Conservation (phyloP, 768 basidiomycete genomes). For the Russula earlei region DNA sequence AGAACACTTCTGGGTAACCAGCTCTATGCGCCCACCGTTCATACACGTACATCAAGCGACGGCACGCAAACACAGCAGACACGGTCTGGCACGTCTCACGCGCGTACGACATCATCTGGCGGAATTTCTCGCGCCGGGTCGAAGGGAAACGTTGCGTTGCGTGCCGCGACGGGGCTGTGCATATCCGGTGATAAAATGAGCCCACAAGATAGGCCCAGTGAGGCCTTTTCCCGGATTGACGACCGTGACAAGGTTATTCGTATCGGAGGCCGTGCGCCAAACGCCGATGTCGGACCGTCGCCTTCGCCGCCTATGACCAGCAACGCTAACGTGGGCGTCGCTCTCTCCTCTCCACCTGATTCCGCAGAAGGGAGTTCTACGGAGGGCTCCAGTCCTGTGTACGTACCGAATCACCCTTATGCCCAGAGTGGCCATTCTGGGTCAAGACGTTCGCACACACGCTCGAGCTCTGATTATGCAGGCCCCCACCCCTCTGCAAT, state of each 20-base stretch:
- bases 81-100: slow-evolving; percentile 26
- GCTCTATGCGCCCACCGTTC: slow-evolving; percentile 38
- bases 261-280: not conserved
- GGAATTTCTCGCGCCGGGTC: slow-evolving; percentile 32
- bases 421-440: slow-evolving; percentile 22
- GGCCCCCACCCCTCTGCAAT: slow-evolving; percentile 33
- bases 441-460: slow-evolving; percentile 18
- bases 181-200: slow-evolving; percentile 22
- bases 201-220: not conserved
- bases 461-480: slow-evolving; percentile 29
- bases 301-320: slow-evolving; percentile 26
- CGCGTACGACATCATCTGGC: slow-evolving; percentile 22
- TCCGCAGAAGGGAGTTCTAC: slow-evolving; percentile 20
- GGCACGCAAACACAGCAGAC: slow-evolving; percentile 26
- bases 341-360: slow-evolving; percentile 32
- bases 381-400: slow-evolving; percentile 19
- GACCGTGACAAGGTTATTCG: not conserved
- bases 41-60: slow-evolving; percentile 19
- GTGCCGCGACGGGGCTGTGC: slow-evolving; percentile 24
- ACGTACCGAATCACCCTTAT: slow-evolving; percentile 30
- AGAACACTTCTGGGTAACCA: slow-evolving; percentile 62
- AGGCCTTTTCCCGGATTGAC: slow-evolving; percentile 18
- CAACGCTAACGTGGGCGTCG: slow-evolving; percentile 32
- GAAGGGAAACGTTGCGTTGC: slow-evolving; percentile 31
- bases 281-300: slow-evolving; percentile 19